Conservation (phyloP, 352 stramenopile genomes). For the Achlya hypogyna region DNA sequence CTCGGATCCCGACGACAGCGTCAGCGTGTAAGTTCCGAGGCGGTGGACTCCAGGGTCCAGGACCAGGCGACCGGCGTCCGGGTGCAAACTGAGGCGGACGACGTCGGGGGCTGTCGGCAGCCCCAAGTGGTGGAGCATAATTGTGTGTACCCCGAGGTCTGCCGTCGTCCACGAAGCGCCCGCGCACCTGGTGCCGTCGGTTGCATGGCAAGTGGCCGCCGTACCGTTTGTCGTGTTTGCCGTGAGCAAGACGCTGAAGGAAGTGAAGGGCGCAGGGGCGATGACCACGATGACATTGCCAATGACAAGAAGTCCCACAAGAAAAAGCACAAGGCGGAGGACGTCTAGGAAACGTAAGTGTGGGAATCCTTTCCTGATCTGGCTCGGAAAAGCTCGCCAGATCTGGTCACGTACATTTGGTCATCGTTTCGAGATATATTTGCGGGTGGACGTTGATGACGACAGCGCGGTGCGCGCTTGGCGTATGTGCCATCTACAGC, state of each 20-base stretch:
- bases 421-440: constrained; percentile 10
- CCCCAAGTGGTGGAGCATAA: background rate
- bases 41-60: background rate
- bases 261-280: background rate
- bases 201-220: background rate
- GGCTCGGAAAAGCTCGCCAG: background rate
- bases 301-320: background rate
- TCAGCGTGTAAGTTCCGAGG: background rate
- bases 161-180: background rate
- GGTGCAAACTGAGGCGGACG: background rate
- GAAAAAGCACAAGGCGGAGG: background rate
- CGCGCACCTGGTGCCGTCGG: background rate
- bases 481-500: background rate
- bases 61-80: background rate
- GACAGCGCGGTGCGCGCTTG: background rate
- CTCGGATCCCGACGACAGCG: background rate
- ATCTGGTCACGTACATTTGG: background rate
- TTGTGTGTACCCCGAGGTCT: background rate
- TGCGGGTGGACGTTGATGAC: background rate
- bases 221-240: background rate
- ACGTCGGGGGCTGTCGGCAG: background rate
- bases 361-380: background rate
- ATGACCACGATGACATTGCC: background rate
- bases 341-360: background rate
- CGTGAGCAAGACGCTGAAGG: background rate